These are phyloP conservation scores for Meyerozyma smithsonii DNA, from an alignment of 1,139 yeast genomes.

Conservation along the genomic window DNA sequence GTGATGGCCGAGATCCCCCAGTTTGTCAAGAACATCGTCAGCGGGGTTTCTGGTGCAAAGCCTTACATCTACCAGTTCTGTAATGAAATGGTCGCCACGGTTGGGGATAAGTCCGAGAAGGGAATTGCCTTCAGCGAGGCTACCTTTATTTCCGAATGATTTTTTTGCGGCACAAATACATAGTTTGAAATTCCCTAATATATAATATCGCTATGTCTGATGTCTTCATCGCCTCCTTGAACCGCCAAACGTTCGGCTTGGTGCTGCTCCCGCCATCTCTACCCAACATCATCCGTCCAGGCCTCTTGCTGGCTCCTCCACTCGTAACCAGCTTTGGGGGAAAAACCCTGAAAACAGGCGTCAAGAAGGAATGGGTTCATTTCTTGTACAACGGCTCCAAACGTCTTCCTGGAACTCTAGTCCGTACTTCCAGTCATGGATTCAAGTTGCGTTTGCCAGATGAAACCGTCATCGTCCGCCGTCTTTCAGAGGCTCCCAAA, in stretches of 20 bases:
- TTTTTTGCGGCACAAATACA: constrained; percentile 1
- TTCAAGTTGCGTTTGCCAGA: background rate
- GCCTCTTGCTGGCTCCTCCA: background rate
- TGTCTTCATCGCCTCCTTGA: background rate
- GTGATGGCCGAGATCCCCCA: constrained; percentile 97
- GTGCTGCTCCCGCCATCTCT: background rate
- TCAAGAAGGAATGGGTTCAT: background rate
- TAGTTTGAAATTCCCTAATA: background rate
- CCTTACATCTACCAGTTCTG: constrained; percentile 93
- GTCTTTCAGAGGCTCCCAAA: too few species aligned
- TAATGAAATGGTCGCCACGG: constrained; percentile 44
- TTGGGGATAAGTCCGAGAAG: constrained; percentile 42
- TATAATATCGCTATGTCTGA: background rate
- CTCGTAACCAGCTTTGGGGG: background rate
- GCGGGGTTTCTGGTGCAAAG: constrained; percentile 92
- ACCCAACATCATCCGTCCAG: background rate
- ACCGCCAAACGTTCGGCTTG: background rate
- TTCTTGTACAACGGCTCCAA: constrained; percentile 1
- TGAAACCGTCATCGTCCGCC: background rate
- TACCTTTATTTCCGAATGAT: constrained; percentile 59
- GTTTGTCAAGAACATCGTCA: constrained; percentile 87
- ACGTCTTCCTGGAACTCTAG: background rate
- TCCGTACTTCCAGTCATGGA: background rate
- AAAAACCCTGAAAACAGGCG: background rate
- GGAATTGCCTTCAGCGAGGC: constrained; percentile 81